Conservation (phyloP, 768 basidiomycete species). For the Hygrophorus russula region DNA sequence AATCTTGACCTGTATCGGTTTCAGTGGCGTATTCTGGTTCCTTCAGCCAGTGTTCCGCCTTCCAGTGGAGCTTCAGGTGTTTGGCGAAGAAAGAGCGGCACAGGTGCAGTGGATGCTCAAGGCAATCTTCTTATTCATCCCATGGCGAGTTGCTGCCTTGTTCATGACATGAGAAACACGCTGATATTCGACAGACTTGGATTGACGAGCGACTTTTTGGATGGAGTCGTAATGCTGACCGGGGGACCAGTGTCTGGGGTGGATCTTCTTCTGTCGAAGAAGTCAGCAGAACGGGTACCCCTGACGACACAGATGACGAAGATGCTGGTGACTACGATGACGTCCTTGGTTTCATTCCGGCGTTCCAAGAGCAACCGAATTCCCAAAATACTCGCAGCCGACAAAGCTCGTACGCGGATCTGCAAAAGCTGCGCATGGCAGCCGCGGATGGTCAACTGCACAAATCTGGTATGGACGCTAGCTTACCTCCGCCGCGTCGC, state of each 20-base stretch:
- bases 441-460: constrained; percentile 9
- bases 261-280: constrained; percentile 38
- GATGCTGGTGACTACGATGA: constrained; percentile 89
- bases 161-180: not conserved
- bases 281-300: constrained; percentile 52
- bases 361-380: constrained; percentile 32
- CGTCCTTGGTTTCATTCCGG: constrained; percentile 56
- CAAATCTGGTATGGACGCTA: not conserved
- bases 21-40: constrained; percentile 71
- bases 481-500: constrained; percentile 3
- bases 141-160: not conserved
- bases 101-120: constrained; percentile 77
- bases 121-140: constrained; percentile 25
- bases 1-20: constrained; percentile 6
- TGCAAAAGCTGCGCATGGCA: constrained; percentile 51
- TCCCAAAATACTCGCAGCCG: constrained; percentile 43
- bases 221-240: constrained; percentile 68
- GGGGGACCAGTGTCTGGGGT: constrained; percentile 85
- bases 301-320: constrained; percentile 76
- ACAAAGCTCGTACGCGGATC: constrained; percentile 70
- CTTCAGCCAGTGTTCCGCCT: constrained; percentile 77
- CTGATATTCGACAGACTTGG: constrained; percentile 85
- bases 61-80: constrained; percentile 64
- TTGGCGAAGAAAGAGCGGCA: constrained; percentile 72
- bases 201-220: constrained; percentile 91